Conservation (phyloP, 371 early-diverging fungal species). For the Apophysomyces ossiformis region DNA sequence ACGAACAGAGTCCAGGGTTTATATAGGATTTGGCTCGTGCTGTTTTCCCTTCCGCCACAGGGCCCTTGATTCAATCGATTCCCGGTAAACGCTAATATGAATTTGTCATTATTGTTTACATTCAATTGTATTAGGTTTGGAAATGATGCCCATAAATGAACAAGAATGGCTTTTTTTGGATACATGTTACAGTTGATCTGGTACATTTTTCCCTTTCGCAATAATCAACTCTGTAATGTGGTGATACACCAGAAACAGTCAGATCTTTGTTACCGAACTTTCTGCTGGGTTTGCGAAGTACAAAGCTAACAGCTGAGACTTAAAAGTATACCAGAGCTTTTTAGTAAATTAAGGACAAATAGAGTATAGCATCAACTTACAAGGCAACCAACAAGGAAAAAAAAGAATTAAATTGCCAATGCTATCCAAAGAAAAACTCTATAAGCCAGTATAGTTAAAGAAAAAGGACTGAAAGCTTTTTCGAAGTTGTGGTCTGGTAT, state of each 20-base stretch:
- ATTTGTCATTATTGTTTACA: background rate
- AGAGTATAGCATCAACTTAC: background rate
- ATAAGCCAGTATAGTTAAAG: no score
- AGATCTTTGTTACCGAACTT: background rate
- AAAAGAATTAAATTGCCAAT: no score
- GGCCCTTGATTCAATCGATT: background rate
- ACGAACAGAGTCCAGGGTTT: constrained; percentile 12
- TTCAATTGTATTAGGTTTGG: background rate
- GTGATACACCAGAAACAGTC: background rate
- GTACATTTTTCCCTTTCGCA: background rate
- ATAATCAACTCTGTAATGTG: background rate
- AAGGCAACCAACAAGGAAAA: background rate
- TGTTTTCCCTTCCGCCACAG: background rate
- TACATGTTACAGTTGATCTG: background rate
- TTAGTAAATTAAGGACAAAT: constrained; percentile 7
- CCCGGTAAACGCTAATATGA: constrained; percentile 3
- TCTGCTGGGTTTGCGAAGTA: background rate
- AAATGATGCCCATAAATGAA: constrained; percentile 3
- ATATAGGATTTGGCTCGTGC: constrained; percentile 17
- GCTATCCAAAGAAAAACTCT: no score
- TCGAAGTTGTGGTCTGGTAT: background rate
- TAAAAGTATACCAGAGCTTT: constrained; percentile 3
- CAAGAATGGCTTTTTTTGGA: constrained; percentile 11
- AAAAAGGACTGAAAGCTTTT: no score
- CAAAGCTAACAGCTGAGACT: background rate